phyloP scores from a whole-genome alignment of 768 basidiomycete species.

The Psilocybe azurescens region DNA sequence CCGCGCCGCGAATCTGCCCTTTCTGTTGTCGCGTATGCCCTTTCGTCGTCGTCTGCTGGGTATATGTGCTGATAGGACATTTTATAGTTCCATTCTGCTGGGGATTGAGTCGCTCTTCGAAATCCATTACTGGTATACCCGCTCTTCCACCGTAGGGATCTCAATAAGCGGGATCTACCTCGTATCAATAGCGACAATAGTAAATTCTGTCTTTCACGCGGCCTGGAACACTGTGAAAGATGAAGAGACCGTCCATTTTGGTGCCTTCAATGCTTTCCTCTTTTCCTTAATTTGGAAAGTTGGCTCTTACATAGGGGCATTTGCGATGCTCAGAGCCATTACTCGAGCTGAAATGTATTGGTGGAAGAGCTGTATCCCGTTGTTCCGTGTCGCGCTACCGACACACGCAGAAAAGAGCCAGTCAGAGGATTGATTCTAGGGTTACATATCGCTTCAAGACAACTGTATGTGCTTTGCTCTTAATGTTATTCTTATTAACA shows the following conservation, averaged over 20 bases:
- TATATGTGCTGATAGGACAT: not conserved
- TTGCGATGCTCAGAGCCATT: conserved; percentile 34
- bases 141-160: conserved; percentile 36
- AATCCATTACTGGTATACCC: conserved; percentile 40
- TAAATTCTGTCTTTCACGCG: conserved; percentile 8
- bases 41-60: conserved; percentile 7
- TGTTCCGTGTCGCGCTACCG: conserved; percentile 19
- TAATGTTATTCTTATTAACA: not conserved
- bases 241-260: not conserved
- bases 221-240: not conserved
- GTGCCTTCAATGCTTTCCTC: not conserved
- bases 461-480: not conserved
- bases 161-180: conserved; percentile 29
- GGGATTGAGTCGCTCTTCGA: conserved; percentile 17
- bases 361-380: conserved; percentile 23
- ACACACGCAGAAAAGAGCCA: conserved; percentile 39
- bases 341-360: conserved; percentile 27
- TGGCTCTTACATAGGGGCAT: conserved; percentile 14
- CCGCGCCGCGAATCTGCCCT: conserved; percentile 24
- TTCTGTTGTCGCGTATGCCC: not conserved
- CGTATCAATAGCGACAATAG: conserved; percentile 16
- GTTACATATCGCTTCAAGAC: not conserved
- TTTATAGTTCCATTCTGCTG: conserved; percentile 20
- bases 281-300: not conserved
- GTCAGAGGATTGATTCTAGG: conserved; percentile 18